Percentiles rank a stretch among this genome's conserved stretches.
These are phyloP conservation scores for Xylaria telfairii DNA, from an alignment of 495 filamentous ascomycete species.

Conservation along the genomic window DNA sequence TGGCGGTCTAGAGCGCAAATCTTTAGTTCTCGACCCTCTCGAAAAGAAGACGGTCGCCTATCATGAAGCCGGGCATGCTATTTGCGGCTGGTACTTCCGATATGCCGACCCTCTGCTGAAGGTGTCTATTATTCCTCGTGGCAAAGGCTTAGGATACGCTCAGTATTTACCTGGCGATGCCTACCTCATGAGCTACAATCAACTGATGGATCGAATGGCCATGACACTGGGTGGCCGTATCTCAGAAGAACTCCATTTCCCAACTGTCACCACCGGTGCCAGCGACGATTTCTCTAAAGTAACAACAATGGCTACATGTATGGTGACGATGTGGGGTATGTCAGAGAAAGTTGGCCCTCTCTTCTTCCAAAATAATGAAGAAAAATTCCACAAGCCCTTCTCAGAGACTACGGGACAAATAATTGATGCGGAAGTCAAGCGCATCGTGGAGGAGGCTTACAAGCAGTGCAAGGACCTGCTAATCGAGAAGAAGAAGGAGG, in stretches of 20 bases:
- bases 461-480: constrained; percentile 85
- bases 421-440: constrained; percentile 88
- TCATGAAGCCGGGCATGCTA: constrained; percentile 97
- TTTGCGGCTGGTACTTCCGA: constrained; percentile 98
- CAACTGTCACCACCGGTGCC: constrained; percentile 91
- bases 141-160: constrained; percentile 91
- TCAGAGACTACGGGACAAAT: constrained; percentile 89
- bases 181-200: constrained; percentile 92
- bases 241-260: constrained; percentile 94
- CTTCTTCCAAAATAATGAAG: constrained; percentile 80
- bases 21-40: constrained; percentile 85
- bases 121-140: constrained; percentile 97
- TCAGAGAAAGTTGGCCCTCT: constrained; percentile 88
- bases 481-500: constrained; percentile 81
- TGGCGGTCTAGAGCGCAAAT: constrained; percentile 95
- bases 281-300: constrained; percentile 99
- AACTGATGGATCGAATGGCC: constrained; percentile 99
- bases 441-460: constrained; percentile 90
- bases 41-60: constrained; percentile 97
- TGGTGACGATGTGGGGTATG: constrained; percentile 99
- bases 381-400: constrained; percentile 91
- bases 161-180: constrained; percentile 95
- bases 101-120: constrained; percentile 97
- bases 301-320: constrained; percentile 89
- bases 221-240: constrained; percentile 97